Evolutionary conservation across 202 grass and related monocot genomes (phyloP), one percentile per base, ranked within the genome.

Genomic region (Panicum hallii): DNA sequence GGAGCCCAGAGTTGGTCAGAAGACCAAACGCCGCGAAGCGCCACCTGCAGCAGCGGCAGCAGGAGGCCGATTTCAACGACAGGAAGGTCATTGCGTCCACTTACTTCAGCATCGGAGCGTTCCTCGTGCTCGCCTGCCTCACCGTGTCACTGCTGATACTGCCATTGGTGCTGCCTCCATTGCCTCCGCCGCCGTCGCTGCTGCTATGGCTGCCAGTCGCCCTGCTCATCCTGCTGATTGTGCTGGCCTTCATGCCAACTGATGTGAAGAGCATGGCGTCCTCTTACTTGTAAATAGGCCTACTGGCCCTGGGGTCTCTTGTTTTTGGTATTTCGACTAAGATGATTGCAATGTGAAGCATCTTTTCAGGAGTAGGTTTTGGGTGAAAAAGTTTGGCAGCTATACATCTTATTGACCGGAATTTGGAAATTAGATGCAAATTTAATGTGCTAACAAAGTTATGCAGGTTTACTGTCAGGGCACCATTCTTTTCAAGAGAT

Each of bases 101-200:
- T 5, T 94, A 94, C 67, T 92, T 92, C 74, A 69, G 94, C 16
- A 41, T 84, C 12, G 88, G 78, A 9, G 83, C 92, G 3, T 89
- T 90, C 40, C 43, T 97, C 54, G 45, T 92, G 65, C 90, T 97
- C n/a, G 64, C 83, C n/a, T 82, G 88, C 66, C 72, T 97, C 64
- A 81, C 88, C 1, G 52, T 82, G 20, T 92, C 89, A 13, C 48
- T 97, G 70, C 88, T 97, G 34, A 63, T 92, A 20, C 94, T 97
- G 68, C 94, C 94, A 2, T 43, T 97, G 73, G 83, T 97, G 8
- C 38, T 97, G 82, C 94, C 94, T 2, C 94, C 94, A 0, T 48
- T 97, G 80, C 94, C 90, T 3, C 92, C 94, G 6, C 94, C 94
- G 0, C 94, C 94, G 0, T 80, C 83, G 47, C 56, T 97, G 75